Evolutionary conservation across 1,139 yeast species (phyloP).

Genomic region (Pichia sp.): DNA sequence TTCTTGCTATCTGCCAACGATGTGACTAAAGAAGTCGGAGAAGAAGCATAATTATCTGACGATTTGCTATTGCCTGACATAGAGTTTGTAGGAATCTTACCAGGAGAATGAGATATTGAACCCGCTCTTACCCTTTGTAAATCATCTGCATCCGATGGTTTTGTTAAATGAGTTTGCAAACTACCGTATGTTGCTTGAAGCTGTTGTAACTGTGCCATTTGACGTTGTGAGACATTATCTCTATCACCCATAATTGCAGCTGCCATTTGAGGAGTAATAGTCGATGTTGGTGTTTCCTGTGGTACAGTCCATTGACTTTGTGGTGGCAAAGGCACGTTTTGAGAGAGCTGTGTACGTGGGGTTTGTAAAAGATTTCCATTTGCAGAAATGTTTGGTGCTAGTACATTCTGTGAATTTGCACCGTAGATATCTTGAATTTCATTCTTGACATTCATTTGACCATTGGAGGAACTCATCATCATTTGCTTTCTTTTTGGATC

Average conservation of each 20-base stretch:
- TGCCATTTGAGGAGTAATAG: constrained; percentile 23
- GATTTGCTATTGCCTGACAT: neutral
- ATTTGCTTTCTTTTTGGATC: neutral
- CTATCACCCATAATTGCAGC: constrained; percentile 26
- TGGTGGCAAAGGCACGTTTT: neutral
- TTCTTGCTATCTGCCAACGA: neutral
- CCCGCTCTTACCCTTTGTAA: neutral
- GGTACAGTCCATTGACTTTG: neutral
- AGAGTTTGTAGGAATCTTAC: neutral
- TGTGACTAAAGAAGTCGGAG: neutral
- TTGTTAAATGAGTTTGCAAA: constrained; percentile 24
- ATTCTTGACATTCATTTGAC: neutral
- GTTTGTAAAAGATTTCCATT: neutral
- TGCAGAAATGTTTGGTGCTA: too few relatives aligned
- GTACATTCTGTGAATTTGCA: neutral
- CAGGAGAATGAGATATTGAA: constrained; percentile 1
- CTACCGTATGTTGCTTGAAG: constrained; percentile 32
- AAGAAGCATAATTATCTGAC: neutral
- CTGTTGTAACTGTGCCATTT: constrained; percentile 28
- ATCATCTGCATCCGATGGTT: constrained; percentile 22
- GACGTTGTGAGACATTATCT: constrained; percentile 26
- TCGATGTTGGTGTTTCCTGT: constrained; percentile 9
- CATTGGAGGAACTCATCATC: neutral
- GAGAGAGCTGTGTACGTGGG: neutral
- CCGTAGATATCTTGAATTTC: neutral